phyloP scores from a whole-genome alignment of 768 basidiomycete genomes.

The Collybia sp. region DNA sequence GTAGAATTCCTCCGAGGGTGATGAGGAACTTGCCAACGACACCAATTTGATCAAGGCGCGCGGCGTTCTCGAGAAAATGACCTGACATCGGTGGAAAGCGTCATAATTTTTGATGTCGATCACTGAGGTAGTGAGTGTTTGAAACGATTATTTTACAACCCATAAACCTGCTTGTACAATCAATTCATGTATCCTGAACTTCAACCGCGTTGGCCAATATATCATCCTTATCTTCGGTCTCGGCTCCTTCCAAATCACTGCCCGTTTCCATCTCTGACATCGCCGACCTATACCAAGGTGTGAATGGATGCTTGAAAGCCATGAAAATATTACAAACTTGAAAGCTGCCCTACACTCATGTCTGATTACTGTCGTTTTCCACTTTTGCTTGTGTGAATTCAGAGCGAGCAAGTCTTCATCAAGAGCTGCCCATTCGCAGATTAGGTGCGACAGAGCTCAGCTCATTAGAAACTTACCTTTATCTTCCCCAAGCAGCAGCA shows the following conservation, averaged over 20 bases:
- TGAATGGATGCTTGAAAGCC: background rate
- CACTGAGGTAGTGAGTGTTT: too few relatives aligned
- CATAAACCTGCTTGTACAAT: too few relatives aligned
- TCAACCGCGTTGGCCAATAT: too few relatives aligned
- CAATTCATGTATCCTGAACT: too few relatives aligned
- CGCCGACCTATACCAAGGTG: constrained; percentile 27
- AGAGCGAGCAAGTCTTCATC: constrained; percentile 59
- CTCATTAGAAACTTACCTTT: constrained; percentile 40
- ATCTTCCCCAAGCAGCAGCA: constrained; percentile 69
- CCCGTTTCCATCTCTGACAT: constrained; percentile 42
- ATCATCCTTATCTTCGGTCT: background rate
- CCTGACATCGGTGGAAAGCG: too few relatives aligned
- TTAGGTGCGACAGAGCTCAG: background rate
- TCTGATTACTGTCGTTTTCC: constrained; percentile 48
- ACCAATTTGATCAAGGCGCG: constrained; percentile 54
- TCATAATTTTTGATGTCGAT: too few relatives aligned
- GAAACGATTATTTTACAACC: too few relatives aligned
- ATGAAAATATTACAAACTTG: constrained; percentile 35
- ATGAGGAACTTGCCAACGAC: constrained; percentile 32
- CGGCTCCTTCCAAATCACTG: constrained; percentile 3
- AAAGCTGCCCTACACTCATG: constrained; percentile 60
- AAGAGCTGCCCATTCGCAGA: constrained; percentile 38
- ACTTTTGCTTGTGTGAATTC: constrained; percentile 49
- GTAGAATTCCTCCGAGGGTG: constrained; percentile 41
- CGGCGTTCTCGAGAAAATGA: constrained; percentile 40